These are phyloP conservation scores for Amanita pallidorosea DNA, from an alignment of 768 basidiomycete species.

Conservation along the genomic window DNA sequence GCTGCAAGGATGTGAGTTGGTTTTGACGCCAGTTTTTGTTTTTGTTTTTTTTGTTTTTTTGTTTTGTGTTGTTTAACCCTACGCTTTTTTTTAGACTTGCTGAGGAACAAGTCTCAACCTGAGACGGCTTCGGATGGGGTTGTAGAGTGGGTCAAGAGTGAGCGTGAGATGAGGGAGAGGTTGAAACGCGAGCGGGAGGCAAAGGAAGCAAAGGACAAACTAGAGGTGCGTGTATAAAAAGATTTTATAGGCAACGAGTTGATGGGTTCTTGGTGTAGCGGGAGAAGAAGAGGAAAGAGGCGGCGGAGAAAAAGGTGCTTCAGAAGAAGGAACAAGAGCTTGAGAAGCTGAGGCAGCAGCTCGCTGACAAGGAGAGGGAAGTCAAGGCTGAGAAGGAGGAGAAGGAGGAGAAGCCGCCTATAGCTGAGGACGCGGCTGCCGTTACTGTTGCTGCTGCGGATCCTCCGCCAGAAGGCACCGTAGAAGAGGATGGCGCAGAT, in stretches of 20 bases:
- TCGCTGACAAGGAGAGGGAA: slow-evolving; percentile 44
- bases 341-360: slow-evolving; percentile 37
- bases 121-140: slow-evolving; percentile 62
- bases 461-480: too few species aligned
- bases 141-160: slow-evolving; percentile 60
- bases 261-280: slow-evolving; percentile 17
- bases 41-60: too few species aligned
- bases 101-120: slow-evolving; percentile 79
- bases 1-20: slow-evolving; percentile 67
- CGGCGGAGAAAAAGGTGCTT: slow-evolving; percentile 46
- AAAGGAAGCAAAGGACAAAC: slow-evolving; percentile 54
- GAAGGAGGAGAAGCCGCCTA: background rate
- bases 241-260: background rate
- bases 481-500: too few species aligned
- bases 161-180: slow-evolving; percentile 67
- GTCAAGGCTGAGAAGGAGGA: slow-evolving; percentile 8
- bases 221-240: slow-evolving; percentile 58
- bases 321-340: slow-evolving; percentile 57
- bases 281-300: slow-evolving; percentile 43
- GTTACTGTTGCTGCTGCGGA: too few species aligned
- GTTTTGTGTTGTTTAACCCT: too few species aligned
- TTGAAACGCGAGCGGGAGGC: slow-evolving; percentile 67
- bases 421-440: background rate
- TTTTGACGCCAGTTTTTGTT: too few species aligned
- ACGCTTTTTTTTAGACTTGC: slow-evolving; percentile 37